Conservation (phyloP, 305 asterid genomes). For the Fraxinus xanthoxyloides region DNA sequence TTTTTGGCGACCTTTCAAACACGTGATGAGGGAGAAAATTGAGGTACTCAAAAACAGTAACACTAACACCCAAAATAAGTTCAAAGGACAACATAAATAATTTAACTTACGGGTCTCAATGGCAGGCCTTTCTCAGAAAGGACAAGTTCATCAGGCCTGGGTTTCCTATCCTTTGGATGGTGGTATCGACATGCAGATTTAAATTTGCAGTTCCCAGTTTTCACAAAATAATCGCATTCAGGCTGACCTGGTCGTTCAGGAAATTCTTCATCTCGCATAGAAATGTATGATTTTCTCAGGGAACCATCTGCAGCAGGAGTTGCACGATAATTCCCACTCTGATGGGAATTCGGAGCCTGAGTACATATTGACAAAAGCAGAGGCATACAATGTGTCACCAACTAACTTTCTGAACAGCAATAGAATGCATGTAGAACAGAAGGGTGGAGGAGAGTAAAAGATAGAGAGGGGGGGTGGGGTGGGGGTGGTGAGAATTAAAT, state of each 20-base stretch:
- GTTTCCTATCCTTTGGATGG: constrained; percentile 36
- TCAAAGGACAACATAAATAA: background rate
- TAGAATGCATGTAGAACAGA: background rate
- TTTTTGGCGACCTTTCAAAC: background rate
- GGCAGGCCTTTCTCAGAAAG: constrained; percentile 49
- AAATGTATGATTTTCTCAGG: background rate
- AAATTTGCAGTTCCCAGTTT: constrained; percentile 41
- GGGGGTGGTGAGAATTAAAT: background rate
- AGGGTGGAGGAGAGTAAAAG: background rate
- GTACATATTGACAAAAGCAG: background rate
- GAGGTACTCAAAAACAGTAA: background rate
- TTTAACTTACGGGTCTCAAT: constrained; percentile 45
- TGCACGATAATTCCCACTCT: constrained; percentile 13
- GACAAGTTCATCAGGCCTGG: constrained; percentile 10
- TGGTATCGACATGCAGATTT: constrained; percentile 35
- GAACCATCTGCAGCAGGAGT: constrained; percentile 14
- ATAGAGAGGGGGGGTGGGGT: background rate
- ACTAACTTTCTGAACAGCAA: background rate
- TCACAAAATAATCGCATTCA: constrained; percentile 36
- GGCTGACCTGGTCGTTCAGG: constrained; percentile 52
- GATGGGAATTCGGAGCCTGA: constrained; percentile 15
- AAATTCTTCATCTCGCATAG: constrained; percentile 24
- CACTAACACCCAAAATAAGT: background rate
- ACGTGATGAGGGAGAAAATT: background rate
- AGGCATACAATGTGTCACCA: background rate